Conservation (phyloP, 2,329 filamentous ascomycete genomes). For the Xylaria digitata region DNA sequence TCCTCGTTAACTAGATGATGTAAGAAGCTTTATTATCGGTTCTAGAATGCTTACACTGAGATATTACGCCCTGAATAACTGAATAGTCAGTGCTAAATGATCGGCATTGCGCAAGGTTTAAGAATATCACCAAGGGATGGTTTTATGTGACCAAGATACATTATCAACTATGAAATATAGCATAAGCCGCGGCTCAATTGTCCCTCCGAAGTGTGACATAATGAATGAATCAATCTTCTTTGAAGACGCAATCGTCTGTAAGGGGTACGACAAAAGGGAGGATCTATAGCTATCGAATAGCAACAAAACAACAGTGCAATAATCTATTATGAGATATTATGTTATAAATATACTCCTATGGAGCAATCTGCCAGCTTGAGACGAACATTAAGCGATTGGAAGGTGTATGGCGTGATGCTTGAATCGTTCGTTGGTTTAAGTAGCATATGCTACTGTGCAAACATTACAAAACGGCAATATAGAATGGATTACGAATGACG, state of each 20-base stretch:
- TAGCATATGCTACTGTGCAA: too few relatives aligned
- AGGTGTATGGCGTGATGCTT: too few relatives aligned
- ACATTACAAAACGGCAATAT: too few relatives aligned
- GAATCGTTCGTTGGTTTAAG: too few relatives aligned
- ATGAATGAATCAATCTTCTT: background rate
- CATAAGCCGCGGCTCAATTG: background rate
- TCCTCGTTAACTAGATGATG: conserved; percentile 4
- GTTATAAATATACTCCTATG: too few relatives aligned
- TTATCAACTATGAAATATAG: background rate
- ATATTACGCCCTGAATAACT: background rate
- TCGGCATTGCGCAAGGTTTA: conserved; percentile 11
- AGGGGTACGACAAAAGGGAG: too few relatives aligned
- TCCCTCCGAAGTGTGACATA: background rate
- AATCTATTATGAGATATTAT: background rate
- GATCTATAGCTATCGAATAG: too few relatives aligned
- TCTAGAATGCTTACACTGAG: too few relatives aligned
- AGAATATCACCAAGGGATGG: conserved; percentile 6
- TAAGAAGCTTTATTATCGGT: background rate
- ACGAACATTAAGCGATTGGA: too few relatives aligned
- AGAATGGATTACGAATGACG: too few relatives aligned
- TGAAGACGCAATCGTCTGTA: background rate
- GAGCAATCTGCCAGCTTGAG: too few relatives aligned
- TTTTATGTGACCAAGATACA: conserved; percentile 6
- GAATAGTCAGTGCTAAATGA: conserved; percentile 14
- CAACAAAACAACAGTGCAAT: background rate